Percentiles rank a stretch among this genome's conserved stretches.
These are phyloP conservation scores for Populus pruinosa DNA, from an alignment of 345 rosid genomes.

Conservation along the genomic window DNA sequence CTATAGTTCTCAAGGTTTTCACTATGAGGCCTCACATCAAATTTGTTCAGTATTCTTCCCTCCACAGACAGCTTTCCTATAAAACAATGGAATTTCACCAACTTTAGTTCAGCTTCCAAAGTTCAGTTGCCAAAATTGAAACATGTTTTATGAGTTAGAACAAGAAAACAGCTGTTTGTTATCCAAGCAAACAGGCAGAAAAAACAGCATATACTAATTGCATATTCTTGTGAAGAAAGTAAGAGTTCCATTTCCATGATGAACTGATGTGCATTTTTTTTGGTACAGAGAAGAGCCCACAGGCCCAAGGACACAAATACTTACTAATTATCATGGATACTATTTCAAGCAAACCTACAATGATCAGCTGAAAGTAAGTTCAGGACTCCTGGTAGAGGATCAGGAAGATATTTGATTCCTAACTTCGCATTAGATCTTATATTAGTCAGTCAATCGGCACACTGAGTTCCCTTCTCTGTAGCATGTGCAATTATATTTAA, in stretches of 20 bases:
- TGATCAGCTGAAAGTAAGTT: too few relatives aligned
- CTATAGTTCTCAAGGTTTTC: slow-evolving; percentile 75
- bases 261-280: too few relatives aligned
- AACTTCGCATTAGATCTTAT: neutral
- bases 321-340: too few relatives aligned
- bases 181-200: neutral
- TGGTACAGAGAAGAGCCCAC: too few relatives aligned
- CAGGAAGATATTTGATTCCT: too few relatives aligned
- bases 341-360: too few relatives aligned
- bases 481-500: neutral
- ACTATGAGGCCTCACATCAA: slow-evolving; percentile 79
- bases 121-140: neutral
- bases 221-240: too few relatives aligned
- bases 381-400: too few relatives aligned
- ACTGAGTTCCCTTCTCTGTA: neutral
- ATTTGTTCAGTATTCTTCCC: slow-evolving; percentile 76
- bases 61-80: slow-evolving; percentile 58
- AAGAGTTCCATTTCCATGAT: too few relatives aligned
- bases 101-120: slow-evolving; percentile 1
- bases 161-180: neutral
- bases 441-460: neutral
- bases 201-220: neutral
- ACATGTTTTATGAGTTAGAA: neutral
- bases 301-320: too few relatives aligned
- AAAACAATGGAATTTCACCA: slow-evolving; percentile 11